phyloP scores from a whole-genome alignment of 2,329 filamentous ascomycete genomes.

The Chrysosporium keratinophilum region DNA sequence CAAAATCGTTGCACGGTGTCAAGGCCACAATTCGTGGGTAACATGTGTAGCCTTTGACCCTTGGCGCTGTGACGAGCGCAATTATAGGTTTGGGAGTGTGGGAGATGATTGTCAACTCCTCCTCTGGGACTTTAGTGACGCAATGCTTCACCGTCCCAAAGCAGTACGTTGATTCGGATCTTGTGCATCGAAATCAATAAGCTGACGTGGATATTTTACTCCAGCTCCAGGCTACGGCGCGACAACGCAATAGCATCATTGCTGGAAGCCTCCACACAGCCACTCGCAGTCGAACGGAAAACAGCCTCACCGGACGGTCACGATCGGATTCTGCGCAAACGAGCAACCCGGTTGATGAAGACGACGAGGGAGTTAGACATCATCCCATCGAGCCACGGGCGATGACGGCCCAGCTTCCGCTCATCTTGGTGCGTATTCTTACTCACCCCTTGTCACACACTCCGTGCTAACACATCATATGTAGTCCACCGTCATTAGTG shows the following conservation, averaged over 20 bases:
- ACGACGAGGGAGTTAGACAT: slow-evolving; percentile 52
- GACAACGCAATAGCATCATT: slow-evolving; percentile 31
- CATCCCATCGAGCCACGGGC: slow-evolving; percentile 79
- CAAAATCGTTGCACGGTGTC: slow-evolving; percentile 78
- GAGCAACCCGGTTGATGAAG: slow-evolving; percentile 30
- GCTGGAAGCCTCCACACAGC: slow-evolving; percentile 28
- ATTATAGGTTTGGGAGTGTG: slow-evolving; percentile 91
- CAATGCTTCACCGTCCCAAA: slow-evolving; percentile 88
- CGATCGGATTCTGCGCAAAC: slow-evolving; percentile 62
- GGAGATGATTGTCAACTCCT: slow-evolving; percentile 85
- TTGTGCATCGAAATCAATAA: not conserved
- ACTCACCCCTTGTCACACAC: not conserved
- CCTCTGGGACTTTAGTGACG: slow-evolving; percentile 94
- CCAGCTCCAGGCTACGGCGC: slow-evolving; percentile 28
- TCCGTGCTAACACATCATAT: slow-evolving; percentile 7
- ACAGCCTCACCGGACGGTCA: slow-evolving; percentile 46
- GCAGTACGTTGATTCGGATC: slow-evolving; percentile 43
- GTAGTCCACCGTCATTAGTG: slow-evolving; percentile 71
- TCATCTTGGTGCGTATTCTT: slow-evolving; percentile 60
- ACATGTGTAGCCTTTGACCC: slow-evolving; percentile 88
- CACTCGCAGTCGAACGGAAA: slow-evolving; percentile 53
- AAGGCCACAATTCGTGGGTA: slow-evolving; percentile 94
- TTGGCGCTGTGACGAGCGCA: slow-evolving; percentile 91
- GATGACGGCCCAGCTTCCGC: slow-evolving; percentile 74
- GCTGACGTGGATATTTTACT: not conserved